These are phyloP conservation scores for Zygnema cylindricum DNA, from an alignment of 139 green algal genomes.

Conservation along the genomic window DNA sequence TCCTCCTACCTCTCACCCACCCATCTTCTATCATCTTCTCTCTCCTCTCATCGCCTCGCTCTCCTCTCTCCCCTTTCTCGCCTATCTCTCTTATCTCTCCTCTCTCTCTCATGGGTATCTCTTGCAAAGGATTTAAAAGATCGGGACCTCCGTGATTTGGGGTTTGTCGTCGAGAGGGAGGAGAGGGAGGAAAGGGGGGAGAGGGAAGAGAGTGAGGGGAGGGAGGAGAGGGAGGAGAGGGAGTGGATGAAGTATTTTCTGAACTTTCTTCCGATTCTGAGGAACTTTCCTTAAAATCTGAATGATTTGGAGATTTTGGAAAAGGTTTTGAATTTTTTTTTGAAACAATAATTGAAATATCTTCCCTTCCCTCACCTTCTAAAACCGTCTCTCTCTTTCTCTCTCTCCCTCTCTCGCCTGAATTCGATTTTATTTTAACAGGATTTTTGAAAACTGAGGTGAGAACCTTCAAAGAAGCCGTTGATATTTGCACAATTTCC, in stretches of 20 bases:
- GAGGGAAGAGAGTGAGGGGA: not conserved
- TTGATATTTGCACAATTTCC: too few species aligned
- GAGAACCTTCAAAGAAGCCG: too few species aligned
- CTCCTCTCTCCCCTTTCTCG: too few species aligned
- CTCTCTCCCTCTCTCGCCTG: not conserved
- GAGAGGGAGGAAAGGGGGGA: not conserved
- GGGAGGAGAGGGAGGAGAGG: not conserved
- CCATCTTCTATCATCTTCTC: not conserved
- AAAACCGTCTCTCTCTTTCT: not conserved
- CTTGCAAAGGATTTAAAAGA: not conserved
- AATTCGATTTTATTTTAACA: too few species aligned
- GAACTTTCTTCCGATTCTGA: not conserved
- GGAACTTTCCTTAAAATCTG: not conserved
- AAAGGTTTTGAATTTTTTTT: not conserved
- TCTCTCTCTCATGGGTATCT: not conserved
- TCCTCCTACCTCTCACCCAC: too few species aligned
- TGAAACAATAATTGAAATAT: not conserved
- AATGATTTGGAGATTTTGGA: not conserved
- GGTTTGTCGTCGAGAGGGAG: not conserved
- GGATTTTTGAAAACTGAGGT: too few species aligned
- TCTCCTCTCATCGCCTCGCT: too few species aligned
- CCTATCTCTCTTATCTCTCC: too few species aligned
- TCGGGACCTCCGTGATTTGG: not conserved
- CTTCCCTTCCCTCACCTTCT: not conserved
- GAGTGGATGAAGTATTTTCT: not conserved